Conservation (phyloP, 2,329 filamentous ascomycete species). For the Seiridium cupressi region DNA sequence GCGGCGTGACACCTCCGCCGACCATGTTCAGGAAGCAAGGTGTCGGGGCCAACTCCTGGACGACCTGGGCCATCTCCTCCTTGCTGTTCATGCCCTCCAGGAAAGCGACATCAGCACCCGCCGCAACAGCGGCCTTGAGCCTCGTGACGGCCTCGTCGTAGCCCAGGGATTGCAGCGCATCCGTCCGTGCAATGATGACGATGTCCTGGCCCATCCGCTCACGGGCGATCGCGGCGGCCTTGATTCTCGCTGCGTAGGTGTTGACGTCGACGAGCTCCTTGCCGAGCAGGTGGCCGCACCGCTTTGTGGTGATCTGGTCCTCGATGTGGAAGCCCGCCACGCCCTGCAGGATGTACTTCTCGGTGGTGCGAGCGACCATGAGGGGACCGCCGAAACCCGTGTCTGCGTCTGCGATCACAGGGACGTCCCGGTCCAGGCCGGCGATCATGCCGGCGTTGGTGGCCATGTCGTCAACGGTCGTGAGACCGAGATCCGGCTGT, state of each 20-base stretch:
- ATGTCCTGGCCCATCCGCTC: conserved; percentile 44
- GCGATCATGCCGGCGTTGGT: conserved; percentile 65
- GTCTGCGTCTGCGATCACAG: conserved; percentile 61
- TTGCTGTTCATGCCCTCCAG: conserved; percentile 48
- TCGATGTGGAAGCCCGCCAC: conserved; percentile 29
- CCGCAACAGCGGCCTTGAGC: conserved; percentile 41
- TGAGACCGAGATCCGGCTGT: conserved; percentile 61
- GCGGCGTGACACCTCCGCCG: conserved; percentile 28
- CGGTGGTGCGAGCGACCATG: conserved; percentile 49
- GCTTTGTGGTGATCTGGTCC: conserved; percentile 33
- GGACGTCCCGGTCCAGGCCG: conserved; percentile 49
- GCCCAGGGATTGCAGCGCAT: conserved; percentile 49
- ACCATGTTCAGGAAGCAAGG: conserved; percentile 32
- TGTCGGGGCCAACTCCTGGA: conserved; percentile 31
- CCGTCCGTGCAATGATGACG: conserved; percentile 57
- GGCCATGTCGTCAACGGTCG: conserved; percentile 61
- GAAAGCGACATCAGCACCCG: conserved; percentile 52
- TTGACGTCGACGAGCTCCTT: conserved; percentile 28
- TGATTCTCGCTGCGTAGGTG: conserved; percentile 26
- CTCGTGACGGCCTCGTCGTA: conserved; percentile 49
- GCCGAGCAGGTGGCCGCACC: conserved; percentile 33
- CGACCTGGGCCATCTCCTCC: conserved; percentile 39
- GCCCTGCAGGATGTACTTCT: conserved; percentile 24
- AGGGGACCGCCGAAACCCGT: conserved; percentile 53
- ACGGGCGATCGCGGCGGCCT: conserved; percentile 30